Evolutionary conservation across 805 yeast genomes (phyloP).

Genomic region (Starmerella stigmatis): DNA sequence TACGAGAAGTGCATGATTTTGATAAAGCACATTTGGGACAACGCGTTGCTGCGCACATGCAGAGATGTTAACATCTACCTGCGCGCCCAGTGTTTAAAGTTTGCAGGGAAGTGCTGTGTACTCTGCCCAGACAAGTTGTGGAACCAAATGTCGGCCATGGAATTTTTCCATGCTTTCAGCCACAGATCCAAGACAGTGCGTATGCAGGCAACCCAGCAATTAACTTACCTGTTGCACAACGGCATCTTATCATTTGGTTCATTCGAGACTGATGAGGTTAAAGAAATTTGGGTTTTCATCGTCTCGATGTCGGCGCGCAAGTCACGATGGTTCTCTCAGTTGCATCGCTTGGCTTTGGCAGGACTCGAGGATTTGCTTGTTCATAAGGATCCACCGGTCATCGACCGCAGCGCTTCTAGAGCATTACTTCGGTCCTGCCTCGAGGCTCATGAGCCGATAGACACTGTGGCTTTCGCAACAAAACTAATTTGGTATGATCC

Average conservation of each 20-base stretch:
- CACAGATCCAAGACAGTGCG: not conserved
- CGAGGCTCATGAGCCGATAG: not conserved
- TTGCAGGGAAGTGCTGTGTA: not conserved
- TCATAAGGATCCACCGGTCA: too few species aligned
- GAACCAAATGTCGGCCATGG: not conserved
- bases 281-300: too few species aligned
- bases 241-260: too few species aligned
- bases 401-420: not conserved
- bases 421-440: not conserved
- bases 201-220: not conserved
- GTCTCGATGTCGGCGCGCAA: too few species aligned
- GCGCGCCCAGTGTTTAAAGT: not conserved
- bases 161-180: not conserved
- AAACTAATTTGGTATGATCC: not conserved
- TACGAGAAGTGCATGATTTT: not conserved
- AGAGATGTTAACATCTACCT: not conserved
- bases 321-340: too few species aligned
- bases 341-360: too few species aligned
- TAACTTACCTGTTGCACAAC: too few species aligned
- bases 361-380: too few species aligned
- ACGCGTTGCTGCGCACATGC: not conserved
- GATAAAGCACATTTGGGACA: not conserved
- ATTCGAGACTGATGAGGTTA: too few species aligned
- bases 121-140: not conserved
- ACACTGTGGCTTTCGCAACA: not conserved